Evolutionary conservation across 2,329 filamentous ascomycete species (phyloP).

Genomic region (Neonectria ditissima): DNA sequence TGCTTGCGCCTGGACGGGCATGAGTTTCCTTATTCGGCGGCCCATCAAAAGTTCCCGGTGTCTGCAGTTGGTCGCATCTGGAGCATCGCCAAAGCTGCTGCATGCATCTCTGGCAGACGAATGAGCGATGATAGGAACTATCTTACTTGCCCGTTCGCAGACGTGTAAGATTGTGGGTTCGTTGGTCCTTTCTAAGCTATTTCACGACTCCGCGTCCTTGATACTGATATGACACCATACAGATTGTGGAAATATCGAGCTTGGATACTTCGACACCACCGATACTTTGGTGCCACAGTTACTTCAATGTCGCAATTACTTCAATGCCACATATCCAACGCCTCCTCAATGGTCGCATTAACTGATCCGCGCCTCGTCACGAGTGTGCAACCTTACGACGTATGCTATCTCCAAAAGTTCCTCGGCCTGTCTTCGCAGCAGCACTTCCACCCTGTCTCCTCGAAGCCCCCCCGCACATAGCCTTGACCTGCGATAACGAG

Average conservation of each 20-base stretch:
- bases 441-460: neutral
- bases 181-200: neutral
- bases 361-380: neutral
- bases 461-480: neutral
- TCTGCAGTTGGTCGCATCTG: neutral
- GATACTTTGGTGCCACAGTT: neutral
- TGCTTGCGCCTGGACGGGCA: neutral
- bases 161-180: neutral
- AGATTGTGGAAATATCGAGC: neutral
- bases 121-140: neutral
- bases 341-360: neutral
- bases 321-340: neutral
- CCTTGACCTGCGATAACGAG: neutral
- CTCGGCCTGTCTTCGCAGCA: neutral
- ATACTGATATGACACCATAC: neutral
- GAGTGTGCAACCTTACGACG: neutral
- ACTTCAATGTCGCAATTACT: neutral
- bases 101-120: neutral
- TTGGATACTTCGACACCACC: no score
- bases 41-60: constrained; percentile 2
- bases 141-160: neutral
- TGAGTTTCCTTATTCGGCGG: neutral
- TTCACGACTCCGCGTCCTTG: neutral
- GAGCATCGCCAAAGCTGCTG: neutral
- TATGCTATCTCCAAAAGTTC: constrained; percentile 6